Evolutionary conservation across 371 early-diverging fungal species (phyloP).

Genomic region (Mucor indicus): DNA sequence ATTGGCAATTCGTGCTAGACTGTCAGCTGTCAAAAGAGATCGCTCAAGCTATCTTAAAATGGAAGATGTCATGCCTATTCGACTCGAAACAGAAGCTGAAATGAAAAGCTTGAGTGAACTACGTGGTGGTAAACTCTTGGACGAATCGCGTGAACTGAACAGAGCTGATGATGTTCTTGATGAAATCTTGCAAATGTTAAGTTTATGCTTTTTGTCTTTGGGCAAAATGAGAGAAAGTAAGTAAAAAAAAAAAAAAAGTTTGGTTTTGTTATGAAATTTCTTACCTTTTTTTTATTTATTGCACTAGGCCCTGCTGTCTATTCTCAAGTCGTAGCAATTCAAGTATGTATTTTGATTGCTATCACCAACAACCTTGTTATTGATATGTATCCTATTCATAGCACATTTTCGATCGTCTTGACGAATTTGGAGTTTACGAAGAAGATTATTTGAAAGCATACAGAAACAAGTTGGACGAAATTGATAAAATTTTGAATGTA

Average conservation of each 20-base stretch:
- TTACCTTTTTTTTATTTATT: too few species aligned
- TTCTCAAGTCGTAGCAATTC: conserved; percentile 74
- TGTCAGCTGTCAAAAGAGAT: conserved; percentile 69
- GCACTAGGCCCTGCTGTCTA: conserved; percentile 72
- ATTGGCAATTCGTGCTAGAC: conserved; percentile 61
- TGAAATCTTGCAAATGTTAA: conserved; percentile 73
- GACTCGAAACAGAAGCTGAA: conserved; percentile 39
- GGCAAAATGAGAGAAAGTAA: conserved; percentile 74
- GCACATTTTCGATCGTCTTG: conserved; percentile 72
- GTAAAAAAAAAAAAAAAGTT: neutral
- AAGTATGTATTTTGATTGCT: conserved; percentile 40
- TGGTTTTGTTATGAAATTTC: too few species aligned
- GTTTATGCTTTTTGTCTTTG: conserved; percentile 71
- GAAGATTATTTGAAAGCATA: conserved; percentile 43
- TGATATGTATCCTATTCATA: too few species aligned
- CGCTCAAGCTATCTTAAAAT: conserved; percentile 63
- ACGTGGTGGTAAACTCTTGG: conserved; percentile 22
- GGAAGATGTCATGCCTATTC: conserved; percentile 56
- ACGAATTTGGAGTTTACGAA: conserved; percentile 68
- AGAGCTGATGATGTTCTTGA: conserved; percentile 72
- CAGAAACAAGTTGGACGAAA: conserved; percentile 32
- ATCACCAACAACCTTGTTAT: neutral
- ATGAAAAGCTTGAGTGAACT: conserved; percentile 24
- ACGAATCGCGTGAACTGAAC: conserved; percentile 38
- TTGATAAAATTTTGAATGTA: conserved; percentile 29